These are phyloP conservation scores for Aureobasidium mangrovei DNA, from an alignment of 2,329 filamentous ascomycete genomes.

Conservation along the genomic window DNA sequence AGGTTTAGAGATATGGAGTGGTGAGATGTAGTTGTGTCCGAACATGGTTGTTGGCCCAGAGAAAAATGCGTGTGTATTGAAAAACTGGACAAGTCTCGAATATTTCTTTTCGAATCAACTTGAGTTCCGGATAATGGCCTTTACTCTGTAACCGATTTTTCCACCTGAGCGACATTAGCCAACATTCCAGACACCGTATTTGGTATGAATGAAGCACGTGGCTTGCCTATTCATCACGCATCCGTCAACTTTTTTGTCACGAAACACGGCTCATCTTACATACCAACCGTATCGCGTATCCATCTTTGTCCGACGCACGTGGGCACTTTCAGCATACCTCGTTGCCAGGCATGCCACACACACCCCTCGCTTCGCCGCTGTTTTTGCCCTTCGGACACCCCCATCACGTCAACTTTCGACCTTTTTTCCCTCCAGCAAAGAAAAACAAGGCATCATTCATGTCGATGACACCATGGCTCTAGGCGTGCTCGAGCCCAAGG, in stretches of 20 bases:
- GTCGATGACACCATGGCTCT: slow-evolving; percentile 48
- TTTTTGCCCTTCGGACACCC: background rate
- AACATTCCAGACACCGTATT: too few relatives aligned
- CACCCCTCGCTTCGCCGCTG: background rate
- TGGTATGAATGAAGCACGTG: background rate
- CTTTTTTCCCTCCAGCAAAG: too few relatives aligned
- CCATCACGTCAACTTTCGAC: background rate
- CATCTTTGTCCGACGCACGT: slow-evolving; percentile 7
- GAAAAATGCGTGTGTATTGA: too few relatives aligned
- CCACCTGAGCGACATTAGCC: too few relatives aligned
- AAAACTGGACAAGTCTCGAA: too few relatives aligned
- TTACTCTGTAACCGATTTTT: too few relatives aligned
- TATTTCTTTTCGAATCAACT: too few relatives aligned
- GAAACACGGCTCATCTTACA: background rate
- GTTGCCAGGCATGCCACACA: background rate
- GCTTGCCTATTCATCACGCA: background rate
- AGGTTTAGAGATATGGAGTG: slow-evolving; percentile 10
- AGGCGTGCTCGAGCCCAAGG: slow-evolving; percentile 61
- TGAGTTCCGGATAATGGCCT: too few relatives aligned
- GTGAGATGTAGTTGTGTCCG: background rate
- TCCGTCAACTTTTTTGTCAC: background rate
- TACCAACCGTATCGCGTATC: background rate
- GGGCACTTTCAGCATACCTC: background rate
- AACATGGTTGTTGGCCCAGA: too few relatives aligned
- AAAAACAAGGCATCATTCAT: background rate